phyloP scores from a whole-genome alignment of 805 yeast species.

The Yamadazyma akitaensis region DNA sequence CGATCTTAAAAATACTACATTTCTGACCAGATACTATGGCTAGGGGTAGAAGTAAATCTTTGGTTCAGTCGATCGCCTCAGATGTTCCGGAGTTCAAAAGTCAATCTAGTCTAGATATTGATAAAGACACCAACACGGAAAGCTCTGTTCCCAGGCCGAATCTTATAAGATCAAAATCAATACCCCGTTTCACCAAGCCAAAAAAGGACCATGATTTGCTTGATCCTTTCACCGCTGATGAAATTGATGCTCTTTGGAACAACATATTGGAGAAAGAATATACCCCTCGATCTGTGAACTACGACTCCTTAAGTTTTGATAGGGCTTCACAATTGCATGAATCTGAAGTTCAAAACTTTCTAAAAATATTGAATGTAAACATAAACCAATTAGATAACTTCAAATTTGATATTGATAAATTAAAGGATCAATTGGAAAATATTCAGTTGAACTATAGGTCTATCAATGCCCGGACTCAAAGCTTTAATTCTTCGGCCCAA shows the following conservation, averaged over 20 bases:
- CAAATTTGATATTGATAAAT: slow-evolving; percentile 40
- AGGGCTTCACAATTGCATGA: slow-evolving; percentile 2
- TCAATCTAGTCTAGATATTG: neutral
- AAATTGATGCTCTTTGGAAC: neutral
- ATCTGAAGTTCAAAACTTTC: slow-evolving; percentile 29
- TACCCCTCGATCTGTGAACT: slow-evolving; percentile 9
- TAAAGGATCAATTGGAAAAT: slow-evolving; percentile 45
- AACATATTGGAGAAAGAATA: slow-evolving; percentile 3
- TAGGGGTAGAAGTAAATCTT: slow-evolving; percentile 56
- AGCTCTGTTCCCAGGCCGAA: neutral
- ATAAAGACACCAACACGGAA: neutral
- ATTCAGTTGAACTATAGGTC: slow-evolving; percentile 52
- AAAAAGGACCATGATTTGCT: neutral
- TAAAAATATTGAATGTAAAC: slow-evolving; percentile 29
- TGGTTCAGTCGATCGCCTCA: slow-evolving; percentile 59
- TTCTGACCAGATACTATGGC: slow-evolving; percentile 21
- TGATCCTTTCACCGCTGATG: slow-evolving; percentile 6
- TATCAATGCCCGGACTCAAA: slow-evolving; percentile 60
- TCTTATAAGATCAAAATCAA: slow-evolving; percentile 14
- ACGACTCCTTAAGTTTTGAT: slow-evolving; percentile 12
- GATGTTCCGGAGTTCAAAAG: slow-evolving; percentile 36
- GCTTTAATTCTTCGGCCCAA: slow-evolving; percentile 58
- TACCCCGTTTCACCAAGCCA: slow-evolving; percentile 3
- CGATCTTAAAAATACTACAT: neutral
- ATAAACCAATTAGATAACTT: slow-evolving; percentile 28